A percentile compares a stretch with the other conserved stretches of the same genome.
Evolutionary conservation across 805 yeast genomes (phyloP).

Genomic region (Candida krabiensis): DNA sequence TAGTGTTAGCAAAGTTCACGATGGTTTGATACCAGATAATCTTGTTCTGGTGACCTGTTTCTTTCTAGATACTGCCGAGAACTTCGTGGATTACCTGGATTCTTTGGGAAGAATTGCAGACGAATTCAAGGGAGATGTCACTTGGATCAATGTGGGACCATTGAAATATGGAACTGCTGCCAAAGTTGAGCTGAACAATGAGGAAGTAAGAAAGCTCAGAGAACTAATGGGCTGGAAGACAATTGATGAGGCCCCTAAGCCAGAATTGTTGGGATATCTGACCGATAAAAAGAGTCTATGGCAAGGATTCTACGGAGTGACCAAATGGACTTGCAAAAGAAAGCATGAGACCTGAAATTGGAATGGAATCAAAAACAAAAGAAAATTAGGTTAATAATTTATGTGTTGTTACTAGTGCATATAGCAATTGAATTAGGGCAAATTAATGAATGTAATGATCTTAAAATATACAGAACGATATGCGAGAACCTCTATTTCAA

Average conservation of each 20-base stretch:
- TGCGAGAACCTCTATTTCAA: constrained; percentile 14
- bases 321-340: constrained; percentile 48
- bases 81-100: constrained; percentile 72
- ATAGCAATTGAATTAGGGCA: too few relatives aligned
- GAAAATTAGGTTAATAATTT: background rate
- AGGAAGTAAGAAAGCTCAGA: constrained; percentile 63
- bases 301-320: constrained; percentile 76
- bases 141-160: constrained; percentile 93
- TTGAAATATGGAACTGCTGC: constrained; percentile 89
- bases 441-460: constrained; percentile 9
- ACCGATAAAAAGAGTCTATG: constrained; percentile 68
- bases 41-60: constrained; percentile 67
- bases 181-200: constrained; percentile 65
- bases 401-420: too few relatives aligned
- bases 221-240: constrained; percentile 63
- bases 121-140: constrained; percentile 36
- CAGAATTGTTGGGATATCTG: constrained; percentile 55
- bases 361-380: background rate
- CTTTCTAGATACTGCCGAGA: constrained; percentile 92
- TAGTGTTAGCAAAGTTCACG: constrained; percentile 27
- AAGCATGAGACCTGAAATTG: background rate
- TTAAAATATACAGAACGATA: constrained; percentile 35
- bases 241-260: constrained; percentile 31
- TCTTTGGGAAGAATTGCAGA: constrained; percentile 49
- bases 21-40: constrained; percentile 33